Percentiles rank a stretch among this genome's conserved stretches.
phyloP scores from a whole-genome alignment of 208 protist genomes.

The Trypanosoma scelopori region DNA sequence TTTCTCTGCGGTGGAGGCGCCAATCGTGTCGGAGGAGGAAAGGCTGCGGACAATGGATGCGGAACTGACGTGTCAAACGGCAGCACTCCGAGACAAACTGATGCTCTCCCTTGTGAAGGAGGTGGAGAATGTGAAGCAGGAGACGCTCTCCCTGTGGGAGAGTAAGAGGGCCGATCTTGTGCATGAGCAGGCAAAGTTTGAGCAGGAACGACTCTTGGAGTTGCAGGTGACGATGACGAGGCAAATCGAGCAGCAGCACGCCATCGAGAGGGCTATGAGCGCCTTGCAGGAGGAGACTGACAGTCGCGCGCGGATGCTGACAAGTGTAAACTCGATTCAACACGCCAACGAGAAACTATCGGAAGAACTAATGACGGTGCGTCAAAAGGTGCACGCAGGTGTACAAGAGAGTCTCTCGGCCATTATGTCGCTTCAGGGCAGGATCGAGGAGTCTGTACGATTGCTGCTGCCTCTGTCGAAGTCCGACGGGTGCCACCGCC shows the following conservation, averaged over 20 bases:
- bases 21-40: too few relatives aligned
- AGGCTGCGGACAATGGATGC: too few relatives aligned
- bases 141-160: not conserved
- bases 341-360: conserved; percentile 7
- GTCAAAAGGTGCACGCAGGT: not conserved
- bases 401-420: not conserved
- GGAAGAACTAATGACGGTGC: not conserved
- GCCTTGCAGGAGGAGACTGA: not conserved
- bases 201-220: not conserved
- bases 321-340: not conserved
- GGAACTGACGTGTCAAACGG: not conserved
- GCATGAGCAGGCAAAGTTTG: not conserved
- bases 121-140: conserved; percentile 3
- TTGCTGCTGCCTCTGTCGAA: not conserved
- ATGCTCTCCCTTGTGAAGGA: conserved; percentile 4
- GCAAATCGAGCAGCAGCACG: not conserved
- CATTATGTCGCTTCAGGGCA: not conserved
- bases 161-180: not conserved
- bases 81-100: not conserved
- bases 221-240: not conserved
- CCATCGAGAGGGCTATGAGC: not conserved
- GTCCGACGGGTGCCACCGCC: too few relatives aligned
- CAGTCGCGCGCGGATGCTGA: not conserved
- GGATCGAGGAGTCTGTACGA: not conserved
- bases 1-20: too few relatives aligned